A percentile compares a stretch with the other conserved stretches of the same genome.
phyloP scores from a whole-genome alignment of 257 asterid species.

The Gardenia jasminoides region DNA sequence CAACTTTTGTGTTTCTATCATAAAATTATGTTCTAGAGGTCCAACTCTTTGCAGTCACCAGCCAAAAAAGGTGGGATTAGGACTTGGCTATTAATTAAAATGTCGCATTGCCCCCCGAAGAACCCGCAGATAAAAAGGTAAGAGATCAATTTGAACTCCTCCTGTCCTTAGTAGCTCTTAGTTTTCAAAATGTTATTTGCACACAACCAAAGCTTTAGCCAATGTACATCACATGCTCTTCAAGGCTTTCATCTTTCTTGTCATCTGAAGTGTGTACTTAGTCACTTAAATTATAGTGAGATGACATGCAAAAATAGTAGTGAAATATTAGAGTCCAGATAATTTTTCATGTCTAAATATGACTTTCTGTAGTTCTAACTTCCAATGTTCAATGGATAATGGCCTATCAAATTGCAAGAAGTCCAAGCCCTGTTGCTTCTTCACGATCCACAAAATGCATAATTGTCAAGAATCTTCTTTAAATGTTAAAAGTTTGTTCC shows the following conservation, averaged over 20 bases:
- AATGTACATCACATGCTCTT: neutral
- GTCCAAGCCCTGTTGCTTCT: neutral
- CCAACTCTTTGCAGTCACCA: neutral
- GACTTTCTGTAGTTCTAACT: neutral
- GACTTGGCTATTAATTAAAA: neutral
- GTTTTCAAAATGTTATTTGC: neutral
- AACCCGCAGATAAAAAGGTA: too few relatives aligned
- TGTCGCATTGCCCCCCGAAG: neutral
- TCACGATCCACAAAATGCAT: neutral
- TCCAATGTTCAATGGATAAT: too few relatives aligned
- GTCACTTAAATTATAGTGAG: neutral
- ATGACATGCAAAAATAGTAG: neutral
- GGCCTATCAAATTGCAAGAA: neutral
- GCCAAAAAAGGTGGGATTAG: neutral
- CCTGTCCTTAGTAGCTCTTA: neutral
- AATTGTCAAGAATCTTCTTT: neutral
- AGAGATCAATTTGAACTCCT: neutral
- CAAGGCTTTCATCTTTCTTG: neutral
- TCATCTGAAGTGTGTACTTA: neutral
- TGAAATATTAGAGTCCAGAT: too few relatives aligned
- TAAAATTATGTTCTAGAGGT: too few relatives aligned
- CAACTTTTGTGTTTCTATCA: too few relatives aligned
- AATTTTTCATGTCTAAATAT: too few relatives aligned
- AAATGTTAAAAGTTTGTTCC: neutral
- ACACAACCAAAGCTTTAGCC: neutral